Base-by-base conservation (phyloP, 2,329 filamentous ascomycete species). In the Trichoderma sp. region DNA sequence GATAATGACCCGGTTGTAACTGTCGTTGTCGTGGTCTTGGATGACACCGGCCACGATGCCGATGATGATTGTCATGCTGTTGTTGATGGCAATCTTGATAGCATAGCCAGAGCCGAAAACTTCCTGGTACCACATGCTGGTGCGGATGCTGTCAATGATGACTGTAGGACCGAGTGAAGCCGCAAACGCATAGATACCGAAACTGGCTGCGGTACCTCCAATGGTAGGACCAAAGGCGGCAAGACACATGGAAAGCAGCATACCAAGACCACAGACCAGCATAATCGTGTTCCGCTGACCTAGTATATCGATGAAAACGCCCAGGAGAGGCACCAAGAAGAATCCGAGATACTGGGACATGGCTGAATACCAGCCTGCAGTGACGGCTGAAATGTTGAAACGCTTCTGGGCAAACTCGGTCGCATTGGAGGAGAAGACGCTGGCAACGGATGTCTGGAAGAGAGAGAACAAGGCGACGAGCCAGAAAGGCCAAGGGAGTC, bases 401-500 rank as follows among this genome's bases (percentile, higher is more conserved):
- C 90, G 85, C 79, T 91, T 86, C 81, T 92, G 86, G 0, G 90
- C 90, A 24, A 92, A 80, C 77, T 92, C 91, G 0, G 91, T 92
- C 0, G 88, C 88, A 77, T 92, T 92, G 29, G 87, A 85, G 2
- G 84, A 84, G 76, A 90, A 92, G 5, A 91, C 85, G 4, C 83
- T 78, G 0, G 89, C 89, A 0, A 89, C 87, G 12, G 86, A 89
- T 0, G 90, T 92, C 78, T 92, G 85, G 77, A 91, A 91, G 0
- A 91, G 79, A 0, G 89, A 89, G 78, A 90, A 92, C 0, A 82
- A 79, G 50, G 89, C 82, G 11, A 92, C 78, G 9, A 83, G 78
- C 90, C 90, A 92, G 76, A 91, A 92, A 0, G 86, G 84, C 90
- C 91, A 92, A 0, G 90, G 90, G 2, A 92, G 81, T 5, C 87